Base-by-base conservation (phyloP, 2,329 filamentous ascomycete genomes). In the Alternaria brassicicola region DNA sequence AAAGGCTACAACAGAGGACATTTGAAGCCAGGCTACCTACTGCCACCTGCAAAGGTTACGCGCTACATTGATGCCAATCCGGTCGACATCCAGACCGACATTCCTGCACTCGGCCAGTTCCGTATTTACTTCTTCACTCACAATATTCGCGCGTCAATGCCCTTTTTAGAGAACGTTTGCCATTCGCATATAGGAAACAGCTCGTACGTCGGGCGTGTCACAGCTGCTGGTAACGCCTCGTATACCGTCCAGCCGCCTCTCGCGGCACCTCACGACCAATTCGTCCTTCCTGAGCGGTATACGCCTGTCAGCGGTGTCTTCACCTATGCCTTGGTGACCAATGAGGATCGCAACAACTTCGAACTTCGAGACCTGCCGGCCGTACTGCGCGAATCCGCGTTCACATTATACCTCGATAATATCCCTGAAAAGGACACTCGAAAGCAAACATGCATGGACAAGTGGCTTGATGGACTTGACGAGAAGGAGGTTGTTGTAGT, bases 61-160 rank as follows among this genome's bases (percentile, higher is more conserved):
- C 84, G 90, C 26, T 92, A 89, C 71, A 85, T 92, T 50, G 90
- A 93, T 75, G 88, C 89, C 3, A 93, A 93, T 67, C 90, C 90
- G 0, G 86, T 93, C 39, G 88, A 93, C 66, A 80, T 93, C 26
- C 89, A 93, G 72, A 85, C 92, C 6, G 90, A 93, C 69, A 90
- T 93, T 42, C 90, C 90, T 1, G 85, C 92, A 76, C 80, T 93
- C 6, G 88, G 90, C 25, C 90, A 93, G 70, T 93, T 93, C 79
- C 85, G 89, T 47, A 84, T 92, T 43, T 92, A 90, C 74, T 83
- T 93, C 59, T 84, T 93, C 59, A 84, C 87, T 60, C 86, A 85
- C 69, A 83, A 91, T 67, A 80, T 91, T 2, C 80, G 82, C 53
- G 74, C 81, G 48, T 76, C 81, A 30, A 79, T 79, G 52, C 78